Base-by-base conservation (phyloP, 2,329 filamentous ascomycete genomes). In the Aspergillus terreus region DNA sequence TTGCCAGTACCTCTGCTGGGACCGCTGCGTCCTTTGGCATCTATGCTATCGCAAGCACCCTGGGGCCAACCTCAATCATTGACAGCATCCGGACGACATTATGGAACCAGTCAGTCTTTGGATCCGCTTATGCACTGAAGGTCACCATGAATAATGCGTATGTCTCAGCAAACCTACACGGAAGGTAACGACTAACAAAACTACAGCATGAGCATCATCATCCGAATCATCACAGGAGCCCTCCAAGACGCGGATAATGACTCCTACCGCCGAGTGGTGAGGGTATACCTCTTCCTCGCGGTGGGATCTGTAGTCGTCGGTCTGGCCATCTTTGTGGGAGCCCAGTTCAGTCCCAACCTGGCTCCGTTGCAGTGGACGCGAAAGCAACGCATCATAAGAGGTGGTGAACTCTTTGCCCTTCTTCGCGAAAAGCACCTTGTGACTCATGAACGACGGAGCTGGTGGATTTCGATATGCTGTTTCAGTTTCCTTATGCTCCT, bases 21-120 rank as follows among this genome's bases (percentile, higher is more conserved):
- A 84, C 82, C 0, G 81, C 80, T 0, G 81, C 81, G 0, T 75
- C 78, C 0, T 85, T 85, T 33, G 83, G 79, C 1, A 75, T 85
- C 17, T 85, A 79, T 41, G 82, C 82, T 0, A 68, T 85, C 11
- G 79, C 81, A 0, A 70, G 70, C 4, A 78, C 76, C 0, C 70
- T 85, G 1, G 82, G 82, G 0, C 81, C 82, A 0, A 82, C 81
- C 0, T 72, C 77, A 3, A 81, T 85, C 52, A 83, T 85, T 47
- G 82, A 85, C 59, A 73, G 78, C 19, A 82, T 84, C 23, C 79
- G 83, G 14, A 83, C 82, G 0, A 76, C 76, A 0, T 77, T 85
- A 64, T 83, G 80, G 78, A 74, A 83, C 23, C 78, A 82, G 50
- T 78, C 78, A 2, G 78, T 82, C 0, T 85, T 85, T 52, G 82